Percentiles rank a stretch among this genome's conserved stretches.
These are phyloP conservation scores for Xanthoceras sorbifolium DNA, from an alignment of 345 rosid species.

Conservation along the genomic window DNA sequence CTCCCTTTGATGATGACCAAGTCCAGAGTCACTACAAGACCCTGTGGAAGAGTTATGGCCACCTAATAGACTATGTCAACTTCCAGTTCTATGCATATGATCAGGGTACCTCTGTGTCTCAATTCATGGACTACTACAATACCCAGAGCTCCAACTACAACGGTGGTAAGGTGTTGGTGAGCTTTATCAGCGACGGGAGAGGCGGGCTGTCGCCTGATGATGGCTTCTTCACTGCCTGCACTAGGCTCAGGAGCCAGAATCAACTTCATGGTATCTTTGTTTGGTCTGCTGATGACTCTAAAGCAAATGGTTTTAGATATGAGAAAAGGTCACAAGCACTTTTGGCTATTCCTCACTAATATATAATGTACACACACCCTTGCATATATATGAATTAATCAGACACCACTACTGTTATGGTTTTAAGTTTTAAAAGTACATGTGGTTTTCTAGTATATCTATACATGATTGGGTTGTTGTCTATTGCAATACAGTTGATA, in stretches of 20 bases:
- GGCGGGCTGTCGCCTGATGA: constrained; percentile 38
- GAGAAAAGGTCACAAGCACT: constrained; percentile 42
- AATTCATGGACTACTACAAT: constrained; percentile 36
- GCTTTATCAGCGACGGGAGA: constrained; percentile 29
- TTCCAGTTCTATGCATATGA: constrained; percentile 52
- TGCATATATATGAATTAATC: neutral
- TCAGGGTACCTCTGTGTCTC: constrained; percentile 26
- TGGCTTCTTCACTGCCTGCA: constrained; percentile 44
- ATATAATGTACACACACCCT: neutral
- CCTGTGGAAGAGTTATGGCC: constrained; percentile 46
- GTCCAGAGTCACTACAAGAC: constrained; percentile 46
- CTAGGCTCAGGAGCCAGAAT: constrained; percentile 25
- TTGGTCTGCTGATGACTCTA: constrained; percentile 50
- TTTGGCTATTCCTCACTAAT: constrained; percentile 31
- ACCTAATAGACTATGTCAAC: constrained; percentile 42
- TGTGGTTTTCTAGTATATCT: neutral
- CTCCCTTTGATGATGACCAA: constrained; percentile 42
- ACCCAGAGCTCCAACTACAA: constrained; percentile 33
- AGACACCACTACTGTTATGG: neutral
- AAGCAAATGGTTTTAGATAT: constrained; percentile 20
- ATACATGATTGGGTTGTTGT: no score
- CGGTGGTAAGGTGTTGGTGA: constrained; percentile 30
- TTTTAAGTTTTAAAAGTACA: neutral
- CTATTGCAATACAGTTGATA: no score
- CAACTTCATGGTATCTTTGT: constrained; percentile 41